phyloP scores from a whole-genome alignment of 2,329 filamentous ascomycete genomes.

The Exophiala lecanii-corni region DNA sequence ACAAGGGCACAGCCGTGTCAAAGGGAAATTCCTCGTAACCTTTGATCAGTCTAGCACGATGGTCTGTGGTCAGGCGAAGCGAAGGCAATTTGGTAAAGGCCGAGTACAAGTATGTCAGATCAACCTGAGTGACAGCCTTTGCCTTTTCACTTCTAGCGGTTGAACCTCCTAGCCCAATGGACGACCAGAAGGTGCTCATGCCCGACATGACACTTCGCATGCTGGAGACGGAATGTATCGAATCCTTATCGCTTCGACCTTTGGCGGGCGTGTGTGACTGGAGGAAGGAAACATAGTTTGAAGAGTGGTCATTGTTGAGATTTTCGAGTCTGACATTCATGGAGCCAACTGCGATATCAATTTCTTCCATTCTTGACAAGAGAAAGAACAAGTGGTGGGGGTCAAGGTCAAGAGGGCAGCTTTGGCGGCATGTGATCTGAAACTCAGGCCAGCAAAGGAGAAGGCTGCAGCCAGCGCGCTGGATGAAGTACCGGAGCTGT shows the following conservation, averaged over 20 bases:
- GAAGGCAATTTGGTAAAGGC: constrained; percentile 98
- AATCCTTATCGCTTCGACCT: constrained; percentile 78
- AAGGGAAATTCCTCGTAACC: constrained; percentile 98
- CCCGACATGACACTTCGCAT: constrained; percentile 96
- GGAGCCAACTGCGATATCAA: constrained; percentile 83
- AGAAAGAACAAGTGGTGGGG: constrained; percentile 94
- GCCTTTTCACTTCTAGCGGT: constrained; percentile 82
- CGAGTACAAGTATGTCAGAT: constrained; percentile 94
- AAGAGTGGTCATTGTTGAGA: constrained; percentile 78
- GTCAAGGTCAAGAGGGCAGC: constrained; percentile 88
- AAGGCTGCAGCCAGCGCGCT: constrained; percentile 75
- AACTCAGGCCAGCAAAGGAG: constrained; percentile 77
- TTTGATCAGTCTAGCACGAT: constrained; percentile 80
- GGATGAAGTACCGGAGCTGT: constrained; percentile 59
- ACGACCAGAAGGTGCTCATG: constrained; percentile 90
- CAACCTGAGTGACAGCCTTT: constrained; percentile 76
- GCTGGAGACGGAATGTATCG: constrained; percentile 92
- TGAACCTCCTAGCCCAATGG: constrained; percentile 73
- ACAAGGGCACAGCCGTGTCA: constrained; percentile 92
- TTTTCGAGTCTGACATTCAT: constrained; percentile 97
- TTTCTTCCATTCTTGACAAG: constrained; percentile 88
- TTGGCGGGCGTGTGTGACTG: constrained; percentile 66
- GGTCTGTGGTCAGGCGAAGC: constrained; percentile 83
- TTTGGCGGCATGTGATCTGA: constrained; percentile 80
- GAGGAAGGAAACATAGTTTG: constrained; percentile 94